Percentiles rank a stretch among this genome's conserved stretches.
phyloP scores from a whole-genome alignment of 2,329 filamentous ascomycete genomes.

The Trichoderma simmonsii region DNA sequence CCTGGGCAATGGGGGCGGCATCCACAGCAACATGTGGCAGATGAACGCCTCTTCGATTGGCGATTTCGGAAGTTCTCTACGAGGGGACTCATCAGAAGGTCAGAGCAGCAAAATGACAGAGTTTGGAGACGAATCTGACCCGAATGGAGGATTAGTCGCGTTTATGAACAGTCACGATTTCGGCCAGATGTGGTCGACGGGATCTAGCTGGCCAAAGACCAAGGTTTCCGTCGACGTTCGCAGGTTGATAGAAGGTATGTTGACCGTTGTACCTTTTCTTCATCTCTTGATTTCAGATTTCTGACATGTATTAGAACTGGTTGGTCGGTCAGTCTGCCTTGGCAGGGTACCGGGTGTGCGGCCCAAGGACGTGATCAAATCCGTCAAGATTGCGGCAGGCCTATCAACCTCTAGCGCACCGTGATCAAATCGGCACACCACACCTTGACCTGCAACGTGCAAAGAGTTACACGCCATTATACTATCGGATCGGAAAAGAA shows the following conservation, averaged over 20 bases:
- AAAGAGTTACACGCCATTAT: not conserved
- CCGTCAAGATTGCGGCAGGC: slow-evolving; percentile 31
- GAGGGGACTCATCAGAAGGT: slow-evolving; percentile 1
- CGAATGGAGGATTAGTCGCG: not conserved
- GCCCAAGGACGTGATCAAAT: slow-evolving; percentile 36
- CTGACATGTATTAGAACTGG: slow-evolving; percentile 34
- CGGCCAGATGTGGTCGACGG: slow-evolving; percentile 6
- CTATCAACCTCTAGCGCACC: not conserved
- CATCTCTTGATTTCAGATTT: not conserved
- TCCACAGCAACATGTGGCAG: slow-evolving; percentile 1
- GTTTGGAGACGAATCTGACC: not conserved
- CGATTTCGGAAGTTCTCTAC: not conserved
- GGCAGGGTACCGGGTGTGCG: slow-evolving; percentile 39
- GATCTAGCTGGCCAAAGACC: slow-evolving; percentile 27
- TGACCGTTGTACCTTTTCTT: not conserved
- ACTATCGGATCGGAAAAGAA: not conserved
- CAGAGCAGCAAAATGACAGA: not conserved
- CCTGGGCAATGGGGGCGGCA: not conserved
- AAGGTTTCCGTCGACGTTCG: slow-evolving; percentile 37
- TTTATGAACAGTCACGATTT: slow-evolving; percentile 15
- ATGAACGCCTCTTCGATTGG: not conserved
- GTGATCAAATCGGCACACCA: not conserved
- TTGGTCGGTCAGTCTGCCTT: slow-evolving; percentile 36
- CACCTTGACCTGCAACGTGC: no score
- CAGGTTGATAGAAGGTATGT: slow-evolving; percentile 34